Base-by-base conservation (phyloP, 2,329 filamentous ascomycete genomes). In the Alternaria solani region DNA sequence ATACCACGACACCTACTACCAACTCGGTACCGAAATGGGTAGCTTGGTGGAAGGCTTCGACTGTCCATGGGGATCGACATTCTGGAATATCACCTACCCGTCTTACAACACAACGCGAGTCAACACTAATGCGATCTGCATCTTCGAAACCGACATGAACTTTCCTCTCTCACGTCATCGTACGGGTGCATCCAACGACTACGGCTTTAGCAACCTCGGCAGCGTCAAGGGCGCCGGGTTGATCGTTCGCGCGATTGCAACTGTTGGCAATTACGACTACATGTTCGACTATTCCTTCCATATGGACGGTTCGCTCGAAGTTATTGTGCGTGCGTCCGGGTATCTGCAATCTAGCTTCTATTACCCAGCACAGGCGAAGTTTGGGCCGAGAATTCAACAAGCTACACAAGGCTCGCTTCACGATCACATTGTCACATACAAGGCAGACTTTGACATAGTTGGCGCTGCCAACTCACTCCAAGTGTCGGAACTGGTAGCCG, bases 21-120 rank as follows among this genome's bases (percentile, higher is more conserved):
- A 83, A 16, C 81, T 85, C 38, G 83, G 83, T 43, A 28, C 80
- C 0, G 82, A 81, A 38, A 78, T 66, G 44, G 57, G 57, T 39
- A 76, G 82, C 52, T 72, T 86, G 0, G 75, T 85, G 2, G 41
- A 55, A 47, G 52, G 52, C 1, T 86, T 81, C 52, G 85, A 87
- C 67, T 87, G 85, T 62, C 85, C 85, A 0, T 64, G 79, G 0
- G 81, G 84, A 47, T 78, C 84, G 0, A 84, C 82, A 0, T 87
- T 83, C 60, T 76, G 86, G 39, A 83, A 86, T 67, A 76, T 77
- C 0, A 77, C 78, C 1, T 84, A 82, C 62, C 82, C 81, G 54
- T 78, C 80, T 5, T 72, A 70, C 2, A 82, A 83, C 57, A 81
- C 74, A 4, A 82, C 80, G 0, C 76, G 79, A 0, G 38, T 78